These are phyloP conservation scores for Scheffersomyces cryptocercus DNA, from an alignment of 1,139 yeast genomes.

Conservation along the genomic window DNA sequence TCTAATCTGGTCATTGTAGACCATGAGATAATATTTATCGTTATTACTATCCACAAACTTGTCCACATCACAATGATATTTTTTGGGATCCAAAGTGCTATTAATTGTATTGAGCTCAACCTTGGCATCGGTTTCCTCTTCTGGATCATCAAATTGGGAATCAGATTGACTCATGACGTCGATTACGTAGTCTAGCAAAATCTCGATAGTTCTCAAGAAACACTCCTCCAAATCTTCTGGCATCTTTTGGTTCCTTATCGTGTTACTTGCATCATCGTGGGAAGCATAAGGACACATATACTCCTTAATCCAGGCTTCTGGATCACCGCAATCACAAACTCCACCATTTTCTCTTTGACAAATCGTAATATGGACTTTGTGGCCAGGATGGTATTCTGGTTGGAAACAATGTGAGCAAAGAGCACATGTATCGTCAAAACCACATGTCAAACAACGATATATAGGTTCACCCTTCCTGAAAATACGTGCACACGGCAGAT, in stretches of 20 bases:
- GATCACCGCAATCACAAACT: constrained; percentile 70
- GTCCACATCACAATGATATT: constrained; percentile 26
- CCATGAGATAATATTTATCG: constrained; percentile 54
- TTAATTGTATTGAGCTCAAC: constrained; percentile 27
- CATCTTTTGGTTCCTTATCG: constrained; percentile 17
- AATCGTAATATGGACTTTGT: constrained; percentile 70
- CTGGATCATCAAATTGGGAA: constrained; percentile 34
- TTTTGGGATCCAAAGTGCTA: constrained; percentile 31
- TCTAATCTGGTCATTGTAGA: constrained; percentile 80
- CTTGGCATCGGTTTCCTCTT: constrained; percentile 19
- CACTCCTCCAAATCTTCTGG: constrained; percentile 37
- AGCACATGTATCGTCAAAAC: constrained; percentile 84
- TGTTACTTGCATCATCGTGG: constrained; percentile 5
- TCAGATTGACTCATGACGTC: constrained; percentile 62
- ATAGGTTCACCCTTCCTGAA: constrained; percentile 86
- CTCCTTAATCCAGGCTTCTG: constrained; percentile 55
- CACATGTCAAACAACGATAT: constrained; percentile 81
- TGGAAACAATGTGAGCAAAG: constrained; percentile 79
- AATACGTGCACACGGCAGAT: constrained; percentile 75
- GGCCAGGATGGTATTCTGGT: constrained; percentile 71
- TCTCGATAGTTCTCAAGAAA: constrained; percentile 48
- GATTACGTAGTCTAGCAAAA: constrained; percentile 68
- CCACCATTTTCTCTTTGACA: constrained; percentile 87
- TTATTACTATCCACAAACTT: constrained; percentile 42
- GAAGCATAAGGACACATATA: constrained; percentile 29